Evolutionary conservation across 208 protist genomes (phyloP), one percentile per base, ranked within the genome.

Genomic region (Crithidia sp.): DNA sequence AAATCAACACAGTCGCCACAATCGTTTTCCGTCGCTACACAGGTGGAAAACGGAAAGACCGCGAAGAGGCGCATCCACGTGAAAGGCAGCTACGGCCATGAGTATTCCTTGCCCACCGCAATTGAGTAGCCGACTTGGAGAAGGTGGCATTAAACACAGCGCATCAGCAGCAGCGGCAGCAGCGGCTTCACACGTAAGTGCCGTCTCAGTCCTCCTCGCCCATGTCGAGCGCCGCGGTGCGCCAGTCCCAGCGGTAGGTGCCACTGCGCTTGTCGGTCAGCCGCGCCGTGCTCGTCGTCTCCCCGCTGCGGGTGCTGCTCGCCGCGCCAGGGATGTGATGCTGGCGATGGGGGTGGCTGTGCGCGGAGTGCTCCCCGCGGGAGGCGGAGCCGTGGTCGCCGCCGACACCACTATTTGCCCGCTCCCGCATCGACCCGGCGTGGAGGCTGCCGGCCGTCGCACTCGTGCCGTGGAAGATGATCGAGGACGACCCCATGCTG

Each of bases 161-260:
- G 17, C 57, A 70, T 40, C 7, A 41, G 40, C 19, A 28, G 12
- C 43, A 56, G 58, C 19, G 47, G 28, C 2, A 17, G 53, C 44
- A 14, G 45, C 12, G 7, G 9, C 45, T 49, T 49, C 12, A 49
- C 45, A 13, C 45, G 28, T 28, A 55, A 5, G 5, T 28, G 4
- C 36, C 19, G 13, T 16, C 41, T 67, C 61, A 78, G 44, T 79
- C 77, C 19, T 89, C 85, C 2, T 78, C 76, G 12, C 65, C 70
- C 17, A 82, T 63, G 19, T 86, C 76, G 6, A 78, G 44, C 41
- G 41, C 55, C 16, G 62, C 71, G 52, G 68, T 80, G 37, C 74
- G 77, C 85, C 85, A 90, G 63, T 85, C 82, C 82, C 82, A 87
- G 5, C 75, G 69, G 74, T 81, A 87, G 36, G 57, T 76, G 36